Percentiles rank a stretch among this genome's conserved stretches.
Conservation (phyloP, 2,329 filamentous ascomycete species). For the Arthrobotrys iridis region DNA sequence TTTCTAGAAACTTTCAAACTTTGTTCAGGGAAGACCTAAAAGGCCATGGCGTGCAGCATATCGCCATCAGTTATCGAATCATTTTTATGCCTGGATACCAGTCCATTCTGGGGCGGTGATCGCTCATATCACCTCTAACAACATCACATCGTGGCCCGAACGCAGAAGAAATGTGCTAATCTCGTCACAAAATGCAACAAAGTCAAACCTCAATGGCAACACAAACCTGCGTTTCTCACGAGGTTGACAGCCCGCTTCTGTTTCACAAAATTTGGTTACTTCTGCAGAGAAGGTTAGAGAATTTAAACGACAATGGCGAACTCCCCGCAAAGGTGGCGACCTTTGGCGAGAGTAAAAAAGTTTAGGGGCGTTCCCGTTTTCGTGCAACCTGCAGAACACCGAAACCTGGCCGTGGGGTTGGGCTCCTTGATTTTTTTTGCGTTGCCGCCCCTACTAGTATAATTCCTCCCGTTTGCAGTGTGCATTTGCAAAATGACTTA, state of each 20-base stretch:
- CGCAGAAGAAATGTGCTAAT: background rate
- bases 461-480: background rate
- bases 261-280: conserved; percentile 7
- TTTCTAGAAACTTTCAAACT: background rate
- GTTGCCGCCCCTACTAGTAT: conserved; percentile 26
- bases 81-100: background rate
- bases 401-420: background rate
- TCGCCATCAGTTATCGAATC: background rate
- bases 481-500: background rate
- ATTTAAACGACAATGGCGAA: background rate
- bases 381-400: conserved; percentile 23
- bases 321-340: conserved; percentile 15
- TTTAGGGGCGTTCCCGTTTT: conserved; percentile 30
- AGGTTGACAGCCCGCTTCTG: background rate
- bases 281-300: conserved; percentile 12
- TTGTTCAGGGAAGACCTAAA: background rate
- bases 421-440: background rate
- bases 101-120: background rate
- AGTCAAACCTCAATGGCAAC: conserved; percentile 17
- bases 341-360: conserved; percentile 11
- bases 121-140: conserved; percentile 28
- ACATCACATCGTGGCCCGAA: conserved; percentile 9
- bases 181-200: conserved; percentile 28
- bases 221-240: conserved; percentile 3
- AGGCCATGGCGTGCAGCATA: background rate